Base-by-base conservation (phyloP, 257 asterid genomes). In the Salvia splendens region DNA sequence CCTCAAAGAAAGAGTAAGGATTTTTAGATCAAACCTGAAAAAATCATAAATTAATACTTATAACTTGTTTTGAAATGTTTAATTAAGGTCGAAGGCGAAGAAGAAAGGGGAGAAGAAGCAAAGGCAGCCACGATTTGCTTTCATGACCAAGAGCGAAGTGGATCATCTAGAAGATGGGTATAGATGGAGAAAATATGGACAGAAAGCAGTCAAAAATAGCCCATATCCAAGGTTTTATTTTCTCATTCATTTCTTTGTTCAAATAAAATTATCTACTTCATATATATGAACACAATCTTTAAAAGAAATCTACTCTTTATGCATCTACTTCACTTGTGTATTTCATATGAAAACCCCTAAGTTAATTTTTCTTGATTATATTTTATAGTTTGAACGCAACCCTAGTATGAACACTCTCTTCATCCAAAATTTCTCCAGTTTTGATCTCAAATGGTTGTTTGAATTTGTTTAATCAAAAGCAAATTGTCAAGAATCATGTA, bases 171-270 rank as follows among this genome's bases (percentile, higher is more conserved):
- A 86, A 82, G 94, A 86, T 72, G 94, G 94, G 7, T 86, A 84
- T 33, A 75, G 90, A 75, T 86, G 94, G 94, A 78, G 94, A 80
- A 86, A 86, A 62, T 86, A 86, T 47, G 94, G 94, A 2, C 94
- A 86, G 36, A 86, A 86, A 28, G 88, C 88, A 2, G 94, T 86
- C 33, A 86, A 86, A 71, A 86, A 84, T 54, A 86, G 87, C 84
- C 79, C 87, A 33, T 86, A 76, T 71, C 90, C 94, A 10, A 86
- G 94, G 94, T 84, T 15, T 8, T 4, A 9, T 47, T 7, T 17
- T 43, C 53, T 47, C 8, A 12, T 47, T 4, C 17, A 40, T 5
- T 61, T 71, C 58, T 11, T 40, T 40, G 11, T 40, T 40, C 1
- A 40, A 40, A 6, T 8, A 8, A 1, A 40, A 40, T 12, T 47